Percentiles rank a stretch among this genome's conserved stretches.
phyloP scores from a whole-genome alignment of 1,284 basidiomycete genomes.

The Sporisorium sorghi region DNA sequence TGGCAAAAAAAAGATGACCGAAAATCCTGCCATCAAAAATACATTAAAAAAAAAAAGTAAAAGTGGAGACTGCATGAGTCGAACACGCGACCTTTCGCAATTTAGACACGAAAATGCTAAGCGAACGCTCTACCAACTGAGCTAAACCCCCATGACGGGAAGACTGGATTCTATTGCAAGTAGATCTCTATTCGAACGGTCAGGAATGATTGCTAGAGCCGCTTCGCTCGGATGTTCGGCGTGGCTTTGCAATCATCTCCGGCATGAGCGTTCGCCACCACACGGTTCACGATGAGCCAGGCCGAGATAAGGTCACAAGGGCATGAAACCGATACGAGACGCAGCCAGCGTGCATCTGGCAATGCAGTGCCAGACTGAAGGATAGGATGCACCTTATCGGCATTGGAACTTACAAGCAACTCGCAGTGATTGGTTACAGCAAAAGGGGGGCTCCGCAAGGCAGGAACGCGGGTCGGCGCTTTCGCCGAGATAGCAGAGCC shows the following conservation, averaged over 20 bases:
- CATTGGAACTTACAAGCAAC: background rate
- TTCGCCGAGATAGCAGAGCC: conserved; percentile 32
- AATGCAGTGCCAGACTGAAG: too few relatives aligned
- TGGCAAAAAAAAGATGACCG: background rate
- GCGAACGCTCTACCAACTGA: conserved; percentile 60
- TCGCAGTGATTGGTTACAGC: background rate
- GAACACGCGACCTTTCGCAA: conserved; percentile 58
- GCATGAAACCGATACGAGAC: too few relatives aligned
- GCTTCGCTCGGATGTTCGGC: background rate
- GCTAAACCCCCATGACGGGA: conserved; percentile 43
- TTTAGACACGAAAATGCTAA: conserved; percentile 42
- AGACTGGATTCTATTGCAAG: background rate
- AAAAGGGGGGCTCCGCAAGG: background rate
- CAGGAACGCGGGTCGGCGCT: conserved; percentile 16
- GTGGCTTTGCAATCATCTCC: background rate
- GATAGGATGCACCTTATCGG: conserved; percentile 1
- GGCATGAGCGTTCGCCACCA: background rate
- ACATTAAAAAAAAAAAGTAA: background rate
- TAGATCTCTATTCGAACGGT: too few relatives aligned
- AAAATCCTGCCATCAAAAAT: background rate
- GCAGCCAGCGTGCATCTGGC: too few relatives aligned
- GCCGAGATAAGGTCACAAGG: background rate
- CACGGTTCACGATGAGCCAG: background rate
- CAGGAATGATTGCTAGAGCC: too few relatives aligned
- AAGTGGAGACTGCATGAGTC: conserved; percentile 57